Base-by-base conservation (phyloP, 345 rosid species). In the Populus simonii region DNA sequence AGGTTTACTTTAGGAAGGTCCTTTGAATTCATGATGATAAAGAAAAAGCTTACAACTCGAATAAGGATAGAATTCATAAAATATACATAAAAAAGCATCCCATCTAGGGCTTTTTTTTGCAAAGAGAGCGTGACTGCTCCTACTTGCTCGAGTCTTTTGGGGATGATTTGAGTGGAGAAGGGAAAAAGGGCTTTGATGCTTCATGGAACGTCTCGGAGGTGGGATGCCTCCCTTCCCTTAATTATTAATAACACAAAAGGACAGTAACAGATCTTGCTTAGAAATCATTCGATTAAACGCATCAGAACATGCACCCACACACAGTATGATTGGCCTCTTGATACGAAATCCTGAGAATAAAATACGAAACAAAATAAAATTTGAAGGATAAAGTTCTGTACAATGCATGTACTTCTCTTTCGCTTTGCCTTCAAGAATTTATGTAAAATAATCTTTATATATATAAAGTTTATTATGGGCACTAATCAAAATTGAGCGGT, bases 171-270 rank as follows among this genome's bases (percentile, higher is more conserved):
- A 29, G 7, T 17, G 70, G 65, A 23, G 23, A 47, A 27, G 39
- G 36, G 55, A 55, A 31, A 25, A 15, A 12, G 68, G 7, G 41
- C 8, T 27, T 65, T 57, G 87, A 81, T 81, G 80, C 69, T 80
- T 81, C 87, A 17, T 10, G 1, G 72, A 66, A 69, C 25, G 47
- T 49, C 17, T 9, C 39, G 16, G 29, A 33, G 49, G 49, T 33
- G 68, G 39, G 80, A 25, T 61, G 33, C 63, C 61, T 68, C 67
- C 67, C 45, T 74, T 35, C 39, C 76, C 45, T 71, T 82, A 78
- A 84, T 87, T 78, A 83, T 83, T 72, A 76, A 63, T 38, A 2
- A 7, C 39, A n/a, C 29, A 12, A 25, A 4, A 22, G 7, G 9
- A 16, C 20, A 23, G 22, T 16, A 7, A n/a, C 55, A 29, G 41